Conservation (phyloP, 1,139 yeast genomes). For the Candida sp. region DNA sequence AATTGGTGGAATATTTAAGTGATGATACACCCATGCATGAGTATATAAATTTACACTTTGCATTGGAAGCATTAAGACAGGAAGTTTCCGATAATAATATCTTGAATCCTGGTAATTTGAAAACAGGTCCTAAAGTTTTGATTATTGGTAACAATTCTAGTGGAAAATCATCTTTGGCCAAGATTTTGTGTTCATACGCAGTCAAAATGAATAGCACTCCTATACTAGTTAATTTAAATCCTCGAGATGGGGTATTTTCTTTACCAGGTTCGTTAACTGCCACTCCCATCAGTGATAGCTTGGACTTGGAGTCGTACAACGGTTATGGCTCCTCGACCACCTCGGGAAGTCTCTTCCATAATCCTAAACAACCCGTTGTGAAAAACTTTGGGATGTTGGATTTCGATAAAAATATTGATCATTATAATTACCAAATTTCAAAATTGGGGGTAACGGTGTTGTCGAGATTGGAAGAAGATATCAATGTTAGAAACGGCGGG, state of each 20-base stretch:
- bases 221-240: conserved; percentile 77
- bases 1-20: conserved; percentile 57
- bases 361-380: conserved; percentile 88
- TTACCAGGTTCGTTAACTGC: conserved; percentile 88
- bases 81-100: conserved; percentile 23
- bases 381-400: conserved; percentile 74
- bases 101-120: conserved; percentile 10
- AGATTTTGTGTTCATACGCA: conserved; percentile 73
- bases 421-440: conserved; percentile 54
- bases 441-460: conserved; percentile 58
- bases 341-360: conserved; percentile 81
- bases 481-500: conserved; percentile 51
- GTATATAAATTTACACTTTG: conserved; percentile 71
- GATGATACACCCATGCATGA: conserved; percentile 68
- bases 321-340: conserved; percentile 87
- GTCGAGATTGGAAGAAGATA: conserved; percentile 58
- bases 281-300: conserved; percentile 73
- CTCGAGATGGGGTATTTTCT: conserved; percentile 72
- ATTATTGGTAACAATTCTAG: conserved; percentile 68
- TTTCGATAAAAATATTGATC: conserved; percentile 54
- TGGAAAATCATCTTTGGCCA: conserved; percentile 78
- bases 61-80: conserved; percentile 62
- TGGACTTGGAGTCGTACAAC: conserved; percentile 68
- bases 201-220: conserved; percentile 64
- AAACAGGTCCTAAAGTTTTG: conserved; percentile 63